Evolutionary conservation across 2,329 filamentous ascomycete species (phyloP), one percentile per base, ranked within the genome.

Genomic region (Chrysoporthe puriensis): DNA sequence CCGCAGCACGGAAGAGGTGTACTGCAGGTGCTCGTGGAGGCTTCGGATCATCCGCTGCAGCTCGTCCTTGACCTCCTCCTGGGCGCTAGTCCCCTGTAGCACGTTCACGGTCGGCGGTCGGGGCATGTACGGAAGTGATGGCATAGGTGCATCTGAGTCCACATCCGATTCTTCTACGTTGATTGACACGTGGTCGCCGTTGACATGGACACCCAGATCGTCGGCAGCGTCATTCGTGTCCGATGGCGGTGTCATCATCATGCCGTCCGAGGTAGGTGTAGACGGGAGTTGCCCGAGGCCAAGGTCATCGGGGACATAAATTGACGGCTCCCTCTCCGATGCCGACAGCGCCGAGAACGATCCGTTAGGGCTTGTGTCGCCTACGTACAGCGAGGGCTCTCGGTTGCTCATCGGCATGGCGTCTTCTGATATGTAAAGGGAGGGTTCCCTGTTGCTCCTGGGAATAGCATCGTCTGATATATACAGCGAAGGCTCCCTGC

Each of bases 261-360:
- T 85, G 69, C 87, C 85, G 69, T 64, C 68, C 21, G 68, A 70
- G 21, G 68, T 70, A 18, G 68, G 68, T 34, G 68, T 70, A 21
- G 68, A 68, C 36, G 66, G 68, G 14, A 80, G 70, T n/a, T 75
- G 75, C 3, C 83, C 79, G 67, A 82, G 85, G 44, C 85, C 81
- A 13, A 84, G 85, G 67, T 88, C 86, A 70, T 89, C 87, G 0
- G 85, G 85, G 11, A 89, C 83, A 72, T 89, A 89, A 59, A 89
- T 87, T 2, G 85, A 87, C 0, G 86, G 85, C 71, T 88, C 85
- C 43, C 86, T 80, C 61, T 78, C 79, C 1, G 77, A 76, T 4
- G 77, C 73, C 57, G 52, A 79, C 1, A 77, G 75, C 3, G 77
- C 73, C 58, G 52, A 79, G 73, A 56, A 75, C 0, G 76, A 75